A percentile compares a stretch with the other conserved stretches of the same genome.
Evolutionary conservation across 2,329 filamentous ascomycete genomes (phyloP).

Genomic region (Penicillium sp.): DNA sequence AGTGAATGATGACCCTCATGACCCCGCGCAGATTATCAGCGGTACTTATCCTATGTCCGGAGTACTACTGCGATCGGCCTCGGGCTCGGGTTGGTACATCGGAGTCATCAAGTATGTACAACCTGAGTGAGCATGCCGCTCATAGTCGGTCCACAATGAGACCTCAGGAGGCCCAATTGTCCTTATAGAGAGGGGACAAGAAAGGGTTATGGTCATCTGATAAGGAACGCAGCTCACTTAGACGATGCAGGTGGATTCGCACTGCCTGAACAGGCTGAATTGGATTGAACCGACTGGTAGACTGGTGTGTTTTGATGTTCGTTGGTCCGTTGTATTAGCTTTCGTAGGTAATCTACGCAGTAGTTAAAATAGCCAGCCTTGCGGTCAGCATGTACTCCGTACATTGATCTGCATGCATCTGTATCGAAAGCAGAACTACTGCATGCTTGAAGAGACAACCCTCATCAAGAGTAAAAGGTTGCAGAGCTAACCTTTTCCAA

Average conservation of each 20-base stretch:
- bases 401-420: background rate
- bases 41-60: background rate
- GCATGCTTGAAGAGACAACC: background rate
- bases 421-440: conserved; percentile 8
- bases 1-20: conserved; percentile 1
- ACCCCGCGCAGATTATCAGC: conserved; percentile 7
- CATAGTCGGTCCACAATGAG: conserved; percentile 1
- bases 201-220: conserved; percentile 17
- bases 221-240: conserved; percentile 5
- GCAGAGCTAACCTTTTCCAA: conserved; percentile 12
- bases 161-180: background rate
- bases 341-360: too few species aligned
- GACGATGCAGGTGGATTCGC: conserved; percentile 1
- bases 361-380: background rate
- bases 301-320: too few species aligned
- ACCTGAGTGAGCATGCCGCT: conserved; percentile 1
- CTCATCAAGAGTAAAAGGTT: conserved; percentile 7
- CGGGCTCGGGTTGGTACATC: background rate
- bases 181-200: background rate
- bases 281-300: too few species aligned
- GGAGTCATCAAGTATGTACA: conserved; percentile 1
- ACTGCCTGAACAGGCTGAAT: too few species aligned
- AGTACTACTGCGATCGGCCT: too few species aligned
- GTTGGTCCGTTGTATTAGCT: too few species aligned
- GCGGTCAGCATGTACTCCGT: conserved; percentile 11